Base-by-base conservation (phyloP, 179 eudicot genomes). In the Beta macrorhiza region DNA sequence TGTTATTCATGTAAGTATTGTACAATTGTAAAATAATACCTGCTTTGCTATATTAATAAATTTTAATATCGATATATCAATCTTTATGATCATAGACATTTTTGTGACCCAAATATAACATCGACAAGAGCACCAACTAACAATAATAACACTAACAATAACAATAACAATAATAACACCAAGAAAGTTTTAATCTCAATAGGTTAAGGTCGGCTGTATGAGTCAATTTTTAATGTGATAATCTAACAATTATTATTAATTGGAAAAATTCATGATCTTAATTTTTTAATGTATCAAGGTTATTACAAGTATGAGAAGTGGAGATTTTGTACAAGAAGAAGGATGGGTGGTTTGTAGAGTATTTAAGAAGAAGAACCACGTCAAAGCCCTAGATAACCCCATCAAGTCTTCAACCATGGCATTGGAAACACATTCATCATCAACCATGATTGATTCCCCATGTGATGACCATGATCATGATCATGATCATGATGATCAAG, bases 331-430 rank as follows among this genome's bases (percentile, higher is more conserved):
- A 44, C 90, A 86, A 75, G 95, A 91, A 83, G 93, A 90, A 81
- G 93, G 95, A 63, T 91, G 95, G 95, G 95, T 91, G 53, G 92
- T 91, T 22, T 91, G 95, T 77, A 85, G 91, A 45, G 83, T 88
- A 58, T 91, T 91, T 87, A 91, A 85, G 87, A 91, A 91, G 90
- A 91, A 88, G 81, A 82, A 80, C 82, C 87, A 80, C 74, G 78
- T 84, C 52, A 89, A 88, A 74, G 45, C 87, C 81, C 88, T 83
- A 17, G 85, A 85, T 56, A 68, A 74, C 17, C 78, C 85, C 64
- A 49, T n/a, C 5, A 82, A 58, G 25, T 10, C 83, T 47, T 57
- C 81, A 49, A 67, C 81, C 49, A 72, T 68, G 20, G 5, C 82
- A 22, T 68, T 76, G 32, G 81, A 68, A 53, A 47, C 83, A 51